phyloP scores from a whole-genome alignment of 306 rosid genomes.

The Cyclanthera cordifolia region DNA sequence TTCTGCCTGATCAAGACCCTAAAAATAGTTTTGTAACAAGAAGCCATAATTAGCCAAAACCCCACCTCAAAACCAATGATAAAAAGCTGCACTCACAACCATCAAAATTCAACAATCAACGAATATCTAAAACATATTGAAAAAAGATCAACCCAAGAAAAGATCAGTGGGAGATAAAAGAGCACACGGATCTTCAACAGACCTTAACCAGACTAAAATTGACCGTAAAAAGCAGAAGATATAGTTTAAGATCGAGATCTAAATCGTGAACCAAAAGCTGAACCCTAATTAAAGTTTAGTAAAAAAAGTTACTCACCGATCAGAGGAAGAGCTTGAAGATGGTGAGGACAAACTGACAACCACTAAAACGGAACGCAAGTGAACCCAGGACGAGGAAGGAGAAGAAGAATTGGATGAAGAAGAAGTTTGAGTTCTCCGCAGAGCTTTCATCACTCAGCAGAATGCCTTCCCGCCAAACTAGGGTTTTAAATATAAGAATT shows the following conservation, averaged over 20 bases:
- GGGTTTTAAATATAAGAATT: neutral
- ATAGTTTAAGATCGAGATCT: constrained; percentile 8
- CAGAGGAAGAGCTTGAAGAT: constrained; percentile 77
- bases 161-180: neutral
- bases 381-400: constrained; percentile 78
- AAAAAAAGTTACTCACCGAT: constrained; percentile 68
- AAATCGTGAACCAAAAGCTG: neutral
- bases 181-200: neutral
- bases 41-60: neutral
- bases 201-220: constrained; percentile 1
- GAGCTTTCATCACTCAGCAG: constrained; percentile 52
- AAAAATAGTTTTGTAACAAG: neutral
- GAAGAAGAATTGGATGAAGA: constrained; percentile 31
- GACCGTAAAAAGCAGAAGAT: neutral
- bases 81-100: neutral
- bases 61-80: neutral
- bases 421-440: constrained; percentile 75
- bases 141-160: neutral
- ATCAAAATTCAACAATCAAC: neutral
- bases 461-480: constrained; percentile 12
- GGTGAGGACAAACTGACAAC: constrained; percentile 92
- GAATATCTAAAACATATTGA: neutral
- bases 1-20: constrained; percentile 2
- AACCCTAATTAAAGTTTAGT: neutral
- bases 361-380: constrained; percentile 92